Base-by-base conservation (phyloP, 352 stramenopile species). In the Peronospora farinosa region DNA sequence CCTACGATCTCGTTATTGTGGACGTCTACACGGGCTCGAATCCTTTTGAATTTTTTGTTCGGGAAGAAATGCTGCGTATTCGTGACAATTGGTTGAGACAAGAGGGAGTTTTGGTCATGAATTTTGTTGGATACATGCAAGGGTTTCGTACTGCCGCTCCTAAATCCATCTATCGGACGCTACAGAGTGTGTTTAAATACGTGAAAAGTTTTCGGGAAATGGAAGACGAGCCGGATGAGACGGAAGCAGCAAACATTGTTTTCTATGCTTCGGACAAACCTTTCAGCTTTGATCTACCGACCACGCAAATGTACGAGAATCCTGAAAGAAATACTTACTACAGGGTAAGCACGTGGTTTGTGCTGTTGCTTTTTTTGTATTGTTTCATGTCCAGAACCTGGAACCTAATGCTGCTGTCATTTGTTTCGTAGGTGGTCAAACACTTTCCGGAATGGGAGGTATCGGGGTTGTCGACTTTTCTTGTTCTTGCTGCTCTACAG, bases 1-100 rank as follows among this genome's bases (percentile, higher is more conserved):
- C 45, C 3, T 85, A 88, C 46, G 76, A 85, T 42, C 44, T 80
- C 5, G 69, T 85, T 35, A 71, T 83, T 50, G 72, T 88, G 44
- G 67, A 86, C 45, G 74, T 86, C 27, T 86, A 88, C 61, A 86
- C 74, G 7, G 71, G 71, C 19, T 86, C 69, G 71, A 88, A 88
- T 47, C 78, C 78, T 0, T 71, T 88, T 38, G 62, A 62, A 27
- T 88, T 88, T 51, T 85, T 86, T 51, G 55, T 79, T 15, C 69
- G 67, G n/a, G 78, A 88, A 21, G 54, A 79, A 10, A 68, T 88
- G 47, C 23, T 68, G 28, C 62, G 47, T 7, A 37, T 88, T 41
- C 69, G 65, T 2, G 53, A 69, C 28, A 74, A 74, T 15, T 88
- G 78, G 78, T 65, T 88, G 35, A 63, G 51, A n/a, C 0, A 15